Base-by-base conservation (phyloP, 2,329 filamentous ascomycete genomes). In the Graphium sp. region DNA sequence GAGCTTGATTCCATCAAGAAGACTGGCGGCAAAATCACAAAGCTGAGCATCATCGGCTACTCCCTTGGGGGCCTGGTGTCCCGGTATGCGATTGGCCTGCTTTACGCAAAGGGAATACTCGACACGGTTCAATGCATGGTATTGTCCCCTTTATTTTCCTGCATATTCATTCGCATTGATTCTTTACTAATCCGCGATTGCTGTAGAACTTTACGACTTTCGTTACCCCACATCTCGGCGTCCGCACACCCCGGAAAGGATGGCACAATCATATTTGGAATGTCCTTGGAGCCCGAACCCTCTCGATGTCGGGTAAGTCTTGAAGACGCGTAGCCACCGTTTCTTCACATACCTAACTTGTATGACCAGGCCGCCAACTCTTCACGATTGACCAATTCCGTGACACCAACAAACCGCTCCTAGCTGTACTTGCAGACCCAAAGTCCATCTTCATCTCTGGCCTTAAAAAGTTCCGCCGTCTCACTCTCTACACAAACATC, bases 321-420 rank as follows among this genome's bases (percentile, higher is more conserved):
- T n/a, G n/a, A n/a, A n/a, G n/a, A n/a, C n/a, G n/a, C n/a, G n/a
- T n/a, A n/a, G n/a, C n/a, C n/a, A n/a, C n/a, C n/a, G n/a, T n/a
- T n/a, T n/a, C n/a, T n/a, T n/a, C n/a, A n/a, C n/a, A n/a, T n/a
- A n/a, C n/a, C n/a, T n/a, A n/a, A n/a, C n/a, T n/a, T n/a, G n/a
- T n/a, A 87, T n/a, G n/a, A n/a, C n/a, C n/a, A n/a, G n/a, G 87
- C 5, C 65, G 75, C 28, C 87, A 95, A 47, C 60, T 95, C 7
- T 95, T 94, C 48, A 73, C 73, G 32, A 78, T 89, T 34, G 87
- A 95, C 54, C 58, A 66, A 5, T 94, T 94, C 50, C 73, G 84
- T 33, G 73, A 81, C 35, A 92, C 82, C 1, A 74, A 70, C n/a
- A 67, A 74, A 22, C 82, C 85, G 0, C 58, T 95, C 7, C 64